Evolutionary conservation across 73 alveolate genomes (phyloP).

Genomic region (Durusdinium trenchii): DNA sequence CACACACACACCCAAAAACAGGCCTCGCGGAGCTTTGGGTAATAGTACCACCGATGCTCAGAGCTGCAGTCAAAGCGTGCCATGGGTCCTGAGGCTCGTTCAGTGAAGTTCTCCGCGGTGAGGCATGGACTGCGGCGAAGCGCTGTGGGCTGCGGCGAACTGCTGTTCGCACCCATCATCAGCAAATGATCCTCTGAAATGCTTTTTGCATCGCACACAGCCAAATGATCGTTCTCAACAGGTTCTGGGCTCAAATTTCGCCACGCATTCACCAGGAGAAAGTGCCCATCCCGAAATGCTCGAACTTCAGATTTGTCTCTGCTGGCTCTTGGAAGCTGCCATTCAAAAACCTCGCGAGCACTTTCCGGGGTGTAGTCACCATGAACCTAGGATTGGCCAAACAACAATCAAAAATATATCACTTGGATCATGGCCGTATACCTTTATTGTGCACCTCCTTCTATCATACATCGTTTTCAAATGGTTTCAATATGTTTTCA

Average conservation of each 20-base stretch:
- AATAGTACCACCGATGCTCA: neutral
- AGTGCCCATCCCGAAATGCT: slow-evolving; percentile 49
- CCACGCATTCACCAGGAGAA: slow-evolving; percentile 45
- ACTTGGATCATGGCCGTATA: neutral
- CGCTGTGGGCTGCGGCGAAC: neutral
- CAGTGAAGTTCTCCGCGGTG: slow-evolving; percentile 16
- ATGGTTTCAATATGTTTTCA: neutral
- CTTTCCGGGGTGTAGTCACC: slow-evolving; percentile 51
- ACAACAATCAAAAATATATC: too few species aligned
- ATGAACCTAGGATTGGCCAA: neutral
- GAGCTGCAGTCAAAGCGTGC: neutral
- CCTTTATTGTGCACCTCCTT: neutral
- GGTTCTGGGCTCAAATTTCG: slow-evolving; percentile 39
- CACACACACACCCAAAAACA: too few species aligned
- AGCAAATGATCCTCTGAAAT: slow-evolving; percentile 1
- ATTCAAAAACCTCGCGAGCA: slow-evolving; percentile 22
- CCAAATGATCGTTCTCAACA: slow-evolving; percentile 10
- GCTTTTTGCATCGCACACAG: slow-evolving; percentile 26
- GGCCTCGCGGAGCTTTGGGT: neutral
- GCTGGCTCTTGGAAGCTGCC: neutral
- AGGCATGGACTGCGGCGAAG: neutral
- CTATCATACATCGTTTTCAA: neutral
- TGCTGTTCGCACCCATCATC: neutral
- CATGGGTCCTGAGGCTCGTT: slow-evolving; percentile 43
- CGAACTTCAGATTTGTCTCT: neutral